Evolutionary conservation across 2,329 filamentous ascomycete genomes (phyloP).

Genomic region (Paecilomyces dactylethromorphus): DNA sequence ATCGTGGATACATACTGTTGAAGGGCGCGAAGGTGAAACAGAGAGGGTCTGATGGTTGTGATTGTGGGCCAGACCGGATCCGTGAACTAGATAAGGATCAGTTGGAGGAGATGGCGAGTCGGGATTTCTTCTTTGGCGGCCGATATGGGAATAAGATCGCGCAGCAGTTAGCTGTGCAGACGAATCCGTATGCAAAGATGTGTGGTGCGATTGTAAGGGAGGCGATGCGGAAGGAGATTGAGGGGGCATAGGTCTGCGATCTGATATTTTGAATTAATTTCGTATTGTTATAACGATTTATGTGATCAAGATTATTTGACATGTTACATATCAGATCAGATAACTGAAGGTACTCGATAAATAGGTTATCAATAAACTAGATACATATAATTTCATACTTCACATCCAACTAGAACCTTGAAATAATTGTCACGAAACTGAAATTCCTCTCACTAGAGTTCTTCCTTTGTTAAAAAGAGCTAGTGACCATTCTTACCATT

Average conservation of each 20-base stretch:
- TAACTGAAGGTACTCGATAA: not conserved
- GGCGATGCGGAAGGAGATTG: constrained; percentile 50
- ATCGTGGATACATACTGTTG: constrained; percentile 43
- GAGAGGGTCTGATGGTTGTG: not conserved
- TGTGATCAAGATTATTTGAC: not conserved
- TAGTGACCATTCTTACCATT: not conserved
- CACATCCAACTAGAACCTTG: not conserved
- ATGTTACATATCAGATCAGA: not conserved
- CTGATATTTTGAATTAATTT: not conserved
- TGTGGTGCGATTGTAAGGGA: constrained; percentile 57
- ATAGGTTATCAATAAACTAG: not conserved
- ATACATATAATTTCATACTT: not conserved
- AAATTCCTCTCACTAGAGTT: not conserved
- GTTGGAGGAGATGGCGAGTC: constrained; percentile 51
- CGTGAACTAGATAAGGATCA: constrained; percentile 27
- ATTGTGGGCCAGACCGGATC: constrained; percentile 21
- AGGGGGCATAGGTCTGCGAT: constrained; percentile 12
- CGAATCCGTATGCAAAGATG: constrained; percentile 58
- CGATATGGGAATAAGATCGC: constrained; percentile 52
- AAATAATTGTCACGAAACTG: not conserved
- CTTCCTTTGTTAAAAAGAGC: not conserved
- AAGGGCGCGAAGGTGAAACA: constrained; percentile 22
- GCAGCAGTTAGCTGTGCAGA: constrained; percentile 51
- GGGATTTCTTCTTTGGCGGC: constrained; percentile 49
- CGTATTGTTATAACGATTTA: not conserved